These are phyloP conservation scores for Chlorella sp. DNA, from an alignment of 139 green algal genomes.

Conservation along the genomic window DNA sequence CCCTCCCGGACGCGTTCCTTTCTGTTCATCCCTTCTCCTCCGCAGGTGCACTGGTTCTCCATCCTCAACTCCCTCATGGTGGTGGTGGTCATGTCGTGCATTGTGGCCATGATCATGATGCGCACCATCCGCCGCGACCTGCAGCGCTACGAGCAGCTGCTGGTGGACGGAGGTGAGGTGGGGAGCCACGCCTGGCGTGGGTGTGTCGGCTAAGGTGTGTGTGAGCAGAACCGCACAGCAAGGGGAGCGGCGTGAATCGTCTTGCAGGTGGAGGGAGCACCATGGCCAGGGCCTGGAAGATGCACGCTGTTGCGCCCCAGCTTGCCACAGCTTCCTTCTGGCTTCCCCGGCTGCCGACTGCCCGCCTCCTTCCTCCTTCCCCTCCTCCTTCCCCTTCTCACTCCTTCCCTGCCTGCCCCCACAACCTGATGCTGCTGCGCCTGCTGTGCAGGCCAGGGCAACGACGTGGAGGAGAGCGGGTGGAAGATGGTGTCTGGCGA, in stretches of 20 bases:
- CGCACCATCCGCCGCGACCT: conserved; percentile 92
- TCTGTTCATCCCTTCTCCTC: not conserved
- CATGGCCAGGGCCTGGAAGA: no score
- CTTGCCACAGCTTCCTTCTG: not conserved
- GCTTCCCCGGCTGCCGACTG: no score
- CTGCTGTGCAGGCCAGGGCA: conserved; percentile 4
- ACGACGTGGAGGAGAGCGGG: conserved; percentile 86
- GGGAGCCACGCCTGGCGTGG: no score
- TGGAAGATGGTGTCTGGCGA: conserved; percentile 98
- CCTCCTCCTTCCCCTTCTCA: no score
- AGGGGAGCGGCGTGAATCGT: not conserved
- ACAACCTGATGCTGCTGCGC: not conserved
- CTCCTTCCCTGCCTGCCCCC: not conserved
- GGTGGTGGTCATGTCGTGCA: conserved; percentile 91
- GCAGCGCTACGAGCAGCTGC: conserved; percentile 91
- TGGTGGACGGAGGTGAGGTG: conserved; percentile 78
- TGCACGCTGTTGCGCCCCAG: not conserved
- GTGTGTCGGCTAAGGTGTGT: not conserved
- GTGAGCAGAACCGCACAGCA: no score
- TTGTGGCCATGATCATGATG: conserved; percentile 93
- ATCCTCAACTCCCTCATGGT: conserved; percentile 97
- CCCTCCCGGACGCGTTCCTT: not conserved
- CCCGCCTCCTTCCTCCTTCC: not conserved
- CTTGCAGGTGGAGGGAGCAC: not conserved
- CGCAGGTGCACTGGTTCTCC: conserved; percentile 94